phyloP scores from a whole-genome alignment of 202 grass and related monocot genomes.

The Setaria italica region DNA sequence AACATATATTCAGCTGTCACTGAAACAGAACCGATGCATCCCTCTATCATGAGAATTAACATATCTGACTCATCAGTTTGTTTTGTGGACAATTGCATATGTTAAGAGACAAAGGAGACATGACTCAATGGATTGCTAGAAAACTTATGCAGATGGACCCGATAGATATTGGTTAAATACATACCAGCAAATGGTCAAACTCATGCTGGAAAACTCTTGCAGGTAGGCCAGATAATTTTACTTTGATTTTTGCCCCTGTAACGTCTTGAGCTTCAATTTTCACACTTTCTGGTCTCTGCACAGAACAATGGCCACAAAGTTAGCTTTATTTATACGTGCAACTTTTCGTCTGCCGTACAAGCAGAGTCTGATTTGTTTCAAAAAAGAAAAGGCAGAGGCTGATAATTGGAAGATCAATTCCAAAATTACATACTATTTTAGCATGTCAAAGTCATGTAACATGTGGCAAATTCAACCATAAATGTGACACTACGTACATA shows the following conservation, averaged over 20 bases:
- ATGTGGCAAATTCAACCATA: not conserved
- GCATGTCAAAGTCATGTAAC: conserved; percentile 10
- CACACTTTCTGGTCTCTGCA: conserved; percentile 90
- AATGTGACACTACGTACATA: not conserved
- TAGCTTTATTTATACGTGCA: conserved; percentile 22
- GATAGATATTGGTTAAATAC: conserved; percentile 45
- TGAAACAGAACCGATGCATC: not conserved
- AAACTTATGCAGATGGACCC: conserved; percentile 48
- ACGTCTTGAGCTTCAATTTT: conserved; percentile 91
- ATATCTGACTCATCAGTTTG: conserved; percentile 23
- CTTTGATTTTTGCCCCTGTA: conserved; percentile 80
- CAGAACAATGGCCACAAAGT: conserved; percentile 29
- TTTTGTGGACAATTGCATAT: conserved; percentile 28
- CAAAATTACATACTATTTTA: conserved; percentile 11
- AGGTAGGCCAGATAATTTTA: conserved; percentile 77
- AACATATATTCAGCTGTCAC: not conserved
- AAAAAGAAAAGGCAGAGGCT: not conserved
- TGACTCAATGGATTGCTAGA: conserved; percentile 42
- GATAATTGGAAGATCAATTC: not conserved
- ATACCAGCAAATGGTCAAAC: conserved; percentile 94
- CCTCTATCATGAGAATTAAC: conserved; percentile 34
- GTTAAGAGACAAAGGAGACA: not conserved
- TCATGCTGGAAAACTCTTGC: conserved; percentile 97
- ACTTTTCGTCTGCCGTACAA: not conserved
- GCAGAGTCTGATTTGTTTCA: not conserved